These are phyloP conservation scores for Santalum album DNA, from an alignment of 164 flowering plant genomes.

Conservation along the genomic window DNA sequence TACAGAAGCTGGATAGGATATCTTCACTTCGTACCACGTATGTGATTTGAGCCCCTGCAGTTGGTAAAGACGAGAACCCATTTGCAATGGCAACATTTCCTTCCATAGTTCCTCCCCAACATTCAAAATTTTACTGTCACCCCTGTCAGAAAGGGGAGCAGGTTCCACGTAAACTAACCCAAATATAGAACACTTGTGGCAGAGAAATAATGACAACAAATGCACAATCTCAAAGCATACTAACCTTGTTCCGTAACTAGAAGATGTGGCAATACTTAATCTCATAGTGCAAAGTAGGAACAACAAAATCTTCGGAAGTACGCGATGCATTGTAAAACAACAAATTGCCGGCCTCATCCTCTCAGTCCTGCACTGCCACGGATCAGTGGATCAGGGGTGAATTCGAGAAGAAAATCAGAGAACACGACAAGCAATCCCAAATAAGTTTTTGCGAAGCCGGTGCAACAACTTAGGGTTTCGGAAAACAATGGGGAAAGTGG, in stretches of 20 bases:
- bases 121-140: constrained; percentile 31
- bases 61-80: constrained; percentile 58
- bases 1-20: constrained; percentile 99
- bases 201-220: neutral
- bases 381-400: too few species aligned
- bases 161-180: neutral
- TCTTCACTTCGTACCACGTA: constrained; percentile 96
- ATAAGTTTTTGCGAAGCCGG: too few species aligned
- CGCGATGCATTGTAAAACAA: neutral
- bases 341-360: neutral
- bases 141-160: constrained; percentile 15
- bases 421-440: too few species aligned
- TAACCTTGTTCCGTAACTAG: constrained; percentile 6
- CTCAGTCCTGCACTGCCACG: neutral
- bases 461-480: too few species aligned
- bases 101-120: constrained; percentile 62
- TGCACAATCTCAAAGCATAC: neutral
- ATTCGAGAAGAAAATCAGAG: too few species aligned
- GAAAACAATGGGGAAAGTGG: too few species aligned
- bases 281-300: constrained; percentile 1
- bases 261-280: neutral
- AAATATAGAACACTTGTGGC: neutral
- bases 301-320: neutral
- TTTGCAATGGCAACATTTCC: constrained; percentile 58
- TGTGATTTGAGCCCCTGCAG: constrained; percentile 59